Evolutionary conservation across 495 filamentous ascomycete species (phyloP), one percentile per base, ranked within the genome.

Genomic region (Aspergillus kassunensis): DNA sequence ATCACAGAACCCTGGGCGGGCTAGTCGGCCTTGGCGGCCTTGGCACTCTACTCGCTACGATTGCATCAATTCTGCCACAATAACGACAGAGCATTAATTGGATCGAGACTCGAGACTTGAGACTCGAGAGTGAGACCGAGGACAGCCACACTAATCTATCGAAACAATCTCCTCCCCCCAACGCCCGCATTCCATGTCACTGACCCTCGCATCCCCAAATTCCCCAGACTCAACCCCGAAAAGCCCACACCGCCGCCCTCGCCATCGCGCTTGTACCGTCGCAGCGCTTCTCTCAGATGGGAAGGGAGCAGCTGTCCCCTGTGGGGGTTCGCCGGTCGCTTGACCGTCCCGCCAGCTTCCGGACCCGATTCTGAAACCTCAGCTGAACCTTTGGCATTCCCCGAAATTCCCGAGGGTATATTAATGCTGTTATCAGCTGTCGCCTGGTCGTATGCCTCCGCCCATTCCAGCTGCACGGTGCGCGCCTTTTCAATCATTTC

Each of bases 401-500:
- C 44, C 13, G 44, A 16, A 20, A 36, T 33, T 36, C 13, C 20
- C 21, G 19, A 36, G n/a, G 12, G 34, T 25, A 11, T 4, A 8
- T 27, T 21, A 36, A 36, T 39, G 29, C 19, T 53, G 7, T 15
- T 19, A 8, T n/a, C n/a, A n/a, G n/a, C n/a, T n/a, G n/a, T n/a
- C n/a, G n/a, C 61, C 34, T 65, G 61, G 44, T 77, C 71, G 35
- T 70, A 65, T 19, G 79, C 76, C 12, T 77, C 77, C 31, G 83
- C 71, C 88, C 87, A 92, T 69, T 96, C 84, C 39, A 74, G 73
- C 67, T 95, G 91, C 5, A 96, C 81, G 11, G 83, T 82, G 24
- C 87, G 78, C 1, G 91, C 90, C 46, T 80, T 78, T 65, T 95
- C 89, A 44, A 95, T 84, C 45, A 96, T 78, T 44, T 90, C 84